Base-by-base conservation (phyloP, 345 rosid genomes). In the Eucalyptus fibrosa region DNA sequence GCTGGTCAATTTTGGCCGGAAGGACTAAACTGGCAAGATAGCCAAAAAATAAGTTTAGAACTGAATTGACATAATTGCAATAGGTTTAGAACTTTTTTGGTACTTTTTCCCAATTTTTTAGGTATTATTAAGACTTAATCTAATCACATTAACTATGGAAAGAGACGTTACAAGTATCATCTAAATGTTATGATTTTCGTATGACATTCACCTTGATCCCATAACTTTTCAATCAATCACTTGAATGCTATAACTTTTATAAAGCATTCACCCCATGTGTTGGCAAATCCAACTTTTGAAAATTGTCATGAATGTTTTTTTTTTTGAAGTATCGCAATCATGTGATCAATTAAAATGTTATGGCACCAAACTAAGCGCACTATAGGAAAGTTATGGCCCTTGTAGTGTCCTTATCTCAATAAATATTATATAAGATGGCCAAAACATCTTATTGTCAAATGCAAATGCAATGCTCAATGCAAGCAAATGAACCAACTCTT, bases 1-100 rank as follows among this genome's bases (percentile, higher is more conserved):
- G 11, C 11, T 1, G 2, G 11, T 2, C 26, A 19, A 53, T 53
- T 53, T 53, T 53, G 11, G 11, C 11, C 26, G 0, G 0, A 19
- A 53, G 1, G 26, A 53, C 1, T 53, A 0, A 53, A 53, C 10
- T 53, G 1, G 5, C 26, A 53, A 19, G 7, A 53, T 53, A 15
- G 51, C 24, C 4, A 53, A 19, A 53, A 53, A 53, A 53, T 53
- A 53, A 53, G 26, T 53, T 53, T 53, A 53, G 24, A 19, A 53
- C 5, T 53, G 2, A 53, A 53, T 53, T 53, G 24, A 23, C 59
- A 53, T 11, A 53, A 53, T 19, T 53, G 24, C 11, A 19, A 53
- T 19, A 53, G 2, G 11, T 53, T 53, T 19, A 53, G 0, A 0
- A 53, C 5, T 8, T 53, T 53, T 21, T 53, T 53, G 5, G 59